Evolutionary conservation across 225 moss, liverwort and hornwort genomes (phyloP).

Genomic region (Takakia lepidozioides): DNA sequence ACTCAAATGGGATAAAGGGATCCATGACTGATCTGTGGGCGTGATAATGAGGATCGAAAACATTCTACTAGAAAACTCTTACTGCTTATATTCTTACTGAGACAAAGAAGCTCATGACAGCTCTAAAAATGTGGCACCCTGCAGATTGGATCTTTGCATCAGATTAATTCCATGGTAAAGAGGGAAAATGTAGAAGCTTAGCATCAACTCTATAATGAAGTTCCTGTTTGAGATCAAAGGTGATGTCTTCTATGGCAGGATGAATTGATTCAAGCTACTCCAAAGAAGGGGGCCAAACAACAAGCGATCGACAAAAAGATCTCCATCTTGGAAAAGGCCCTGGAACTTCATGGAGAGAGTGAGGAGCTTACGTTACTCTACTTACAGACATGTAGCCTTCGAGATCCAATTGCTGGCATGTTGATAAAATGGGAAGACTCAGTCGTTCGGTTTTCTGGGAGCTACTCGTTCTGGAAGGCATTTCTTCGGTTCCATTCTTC

Average conservation of each 20-base stretch:
- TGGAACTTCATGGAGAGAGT: constrained; percentile 59
- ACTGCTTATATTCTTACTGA: no score
- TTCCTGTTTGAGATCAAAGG: no score
- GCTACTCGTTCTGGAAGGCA: constrained; percentile 82
- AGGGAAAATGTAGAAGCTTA: no score
- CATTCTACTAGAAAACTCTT: no score
- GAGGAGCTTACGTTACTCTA: constrained; percentile 65
- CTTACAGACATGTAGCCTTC: constrained; percentile 79
- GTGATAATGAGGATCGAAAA: no score
- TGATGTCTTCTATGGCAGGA: constrained; percentile 36
- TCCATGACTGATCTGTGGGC: no score
- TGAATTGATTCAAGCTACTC: constrained; percentile 69
- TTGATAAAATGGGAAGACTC: constrained; percentile 80
- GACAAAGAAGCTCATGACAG: no score
- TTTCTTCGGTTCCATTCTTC: constrained; percentile 66
- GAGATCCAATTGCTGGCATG: constrained; percentile 56
- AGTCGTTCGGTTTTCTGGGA: constrained; percentile 39
- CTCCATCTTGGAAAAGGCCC: constrained; percentile 76
- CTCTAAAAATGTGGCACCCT: no score
- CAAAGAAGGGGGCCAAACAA: constrained; percentile 67
- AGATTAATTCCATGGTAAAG: no score
- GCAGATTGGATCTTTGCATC: no score
- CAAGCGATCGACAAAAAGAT: constrained; percentile 83
- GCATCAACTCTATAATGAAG: no score
- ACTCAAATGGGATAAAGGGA: no score